Evolutionary conservation across 179 eudicot species (phyloP).

Genomic region (Dionaea muscipula): DNA sequence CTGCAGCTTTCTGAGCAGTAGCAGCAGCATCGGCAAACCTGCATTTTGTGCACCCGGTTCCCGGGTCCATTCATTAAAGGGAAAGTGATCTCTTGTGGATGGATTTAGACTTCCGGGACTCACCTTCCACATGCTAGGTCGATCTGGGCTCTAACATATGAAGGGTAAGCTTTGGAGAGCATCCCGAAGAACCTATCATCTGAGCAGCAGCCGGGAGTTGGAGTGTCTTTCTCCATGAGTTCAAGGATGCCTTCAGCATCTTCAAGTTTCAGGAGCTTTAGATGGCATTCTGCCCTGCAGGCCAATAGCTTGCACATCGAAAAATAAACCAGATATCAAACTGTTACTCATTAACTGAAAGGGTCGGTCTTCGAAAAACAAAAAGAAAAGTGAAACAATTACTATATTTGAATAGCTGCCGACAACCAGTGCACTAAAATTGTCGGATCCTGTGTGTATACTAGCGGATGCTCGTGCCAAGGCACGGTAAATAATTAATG

Average conservation of each 20-base stretch:
- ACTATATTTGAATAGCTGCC: too few species aligned
- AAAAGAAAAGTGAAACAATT: too few species aligned
- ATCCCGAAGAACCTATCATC: slow-evolving; percentile 58
- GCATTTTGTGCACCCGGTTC: slow-evolving; percentile 26
- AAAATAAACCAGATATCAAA: background rate
- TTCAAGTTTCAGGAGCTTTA: slow-evolving; percentile 59
- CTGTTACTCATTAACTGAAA: background rate
- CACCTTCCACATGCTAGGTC: slow-evolving; percentile 88
- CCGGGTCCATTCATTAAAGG: slow-evolving; percentile 16
- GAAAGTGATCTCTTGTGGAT: slow-evolving; percentile 11
- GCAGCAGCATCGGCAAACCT: slow-evolving; percentile 80
- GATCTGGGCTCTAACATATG: slow-evolving; percentile 63
- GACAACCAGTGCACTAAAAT: too few species aligned
- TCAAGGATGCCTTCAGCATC: slow-evolving; percentile 36
- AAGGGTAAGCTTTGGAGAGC: slow-evolving; percentile 63
- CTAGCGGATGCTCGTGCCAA: too few species aligned
- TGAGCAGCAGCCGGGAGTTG: slow-evolving; percentile 27
- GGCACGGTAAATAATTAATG: too few species aligned
- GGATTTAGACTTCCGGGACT: slow-evolving; percentile 25
- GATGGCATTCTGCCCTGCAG: slow-evolving; percentile 62
- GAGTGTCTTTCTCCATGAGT: slow-evolving; percentile 34
- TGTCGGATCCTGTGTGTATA: too few species aligned
- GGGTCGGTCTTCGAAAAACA: background rate
- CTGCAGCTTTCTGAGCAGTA: slow-evolving; percentile 52
- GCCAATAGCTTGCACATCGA: slow-evolving; percentile 46